Base-by-base conservation (phyloP, 1,284 basidiomycete genomes). In the Boletellus deceptivus region DNA sequence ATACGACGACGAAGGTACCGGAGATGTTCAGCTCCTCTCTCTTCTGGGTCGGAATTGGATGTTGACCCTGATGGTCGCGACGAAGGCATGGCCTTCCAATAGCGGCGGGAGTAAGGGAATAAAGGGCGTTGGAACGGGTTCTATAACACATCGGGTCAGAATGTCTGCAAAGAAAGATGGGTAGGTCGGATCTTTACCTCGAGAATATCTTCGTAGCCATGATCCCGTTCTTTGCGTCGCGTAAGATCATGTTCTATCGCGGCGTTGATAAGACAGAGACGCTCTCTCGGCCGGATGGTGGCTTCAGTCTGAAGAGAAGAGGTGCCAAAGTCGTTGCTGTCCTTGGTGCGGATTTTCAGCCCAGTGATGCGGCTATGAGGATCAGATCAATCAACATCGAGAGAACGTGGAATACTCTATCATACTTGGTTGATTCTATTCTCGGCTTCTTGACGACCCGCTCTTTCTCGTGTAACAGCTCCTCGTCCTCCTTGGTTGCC, bases 131-230 rank as follows among this genome's bases (percentile, higher is more conserved):
- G 85, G 59, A 86, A 88, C 3, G 80, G 70, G 57, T 81, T 82
- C 85, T 89, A 56, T 6, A 48, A 34, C 4, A 43, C 5, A 17
- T 1, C 42, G 34, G 22, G 18, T 58, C 42, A 54, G 48, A 43
- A 48, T 22, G 9, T 14, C 13, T 6, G 22, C 0, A 18, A 6
- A 50, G 43, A 7, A n/a, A 27, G 20, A 3, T 7, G 10, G 10
- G 17, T 9, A 3, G 6, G 33, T 40, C 24, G 53, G 3, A 37
- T 20, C 70, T 78, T 67, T 61, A 90, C 85, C 70, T 94, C 91
- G 55, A 91, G 79, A 48, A 78, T 77, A 62, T 96, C 93, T 60
- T 96, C 93, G 87, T 92, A 95, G 39, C 83, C 79, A 48, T 85
- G 78, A 62, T 95, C 90, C 48, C 78, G 75, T 55, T 89, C 90